Evolutionary conservation across 306 rosid genomes (phyloP).

Genomic region (Carpinus fangiana): DNA sequence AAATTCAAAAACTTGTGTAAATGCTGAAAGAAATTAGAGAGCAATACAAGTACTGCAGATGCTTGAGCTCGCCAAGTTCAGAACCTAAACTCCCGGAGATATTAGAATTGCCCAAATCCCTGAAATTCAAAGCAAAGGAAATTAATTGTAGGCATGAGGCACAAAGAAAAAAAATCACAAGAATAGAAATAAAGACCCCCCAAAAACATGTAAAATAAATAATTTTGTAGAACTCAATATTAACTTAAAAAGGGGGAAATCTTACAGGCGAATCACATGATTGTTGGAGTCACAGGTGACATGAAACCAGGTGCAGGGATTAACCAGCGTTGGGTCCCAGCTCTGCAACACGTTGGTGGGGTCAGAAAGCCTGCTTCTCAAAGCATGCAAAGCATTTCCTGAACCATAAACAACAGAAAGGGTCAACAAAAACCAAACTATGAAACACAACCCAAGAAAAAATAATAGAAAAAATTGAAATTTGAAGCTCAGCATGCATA

Average conservation of each 20-base stretch:
- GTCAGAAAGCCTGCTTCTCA: conserved; percentile 69
- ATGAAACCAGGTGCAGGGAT: conserved; percentile 99
- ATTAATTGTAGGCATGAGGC: conserved; percentile 17
- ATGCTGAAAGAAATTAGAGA: conserved; percentile 8
- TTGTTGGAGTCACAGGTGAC: conserved; percentile 72
- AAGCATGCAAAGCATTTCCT: conserved; percentile 87
- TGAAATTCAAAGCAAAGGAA: conserved; percentile 45
- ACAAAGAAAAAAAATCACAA: background rate
- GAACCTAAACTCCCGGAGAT: conserved; percentile 88
- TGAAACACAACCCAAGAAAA: conserved; percentile 19
- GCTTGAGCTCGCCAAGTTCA: conserved; percentile 75
- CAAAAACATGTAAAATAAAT: background rate
- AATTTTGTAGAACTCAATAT: background rate
- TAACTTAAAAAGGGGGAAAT: conserved; percentile 20
- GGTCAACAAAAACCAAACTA: conserved; percentile 10
- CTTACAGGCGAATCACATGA: conserved; percentile 87
- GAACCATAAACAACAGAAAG: conserved; percentile 1
- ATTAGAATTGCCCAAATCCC: conserved; percentile 91
- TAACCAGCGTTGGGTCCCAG: conserved; percentile 99
- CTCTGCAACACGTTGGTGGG: conserved; percentile 83
- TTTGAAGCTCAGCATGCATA: background rate
- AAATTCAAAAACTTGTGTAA: background rate
- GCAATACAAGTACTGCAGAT: conserved; percentile 77
- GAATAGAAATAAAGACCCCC: background rate
- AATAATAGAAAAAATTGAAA: conserved; percentile 10